Base-by-base conservation (phyloP, 1,139 yeast species). In the Hemisphaericaspora xylofermentans region DNA sequence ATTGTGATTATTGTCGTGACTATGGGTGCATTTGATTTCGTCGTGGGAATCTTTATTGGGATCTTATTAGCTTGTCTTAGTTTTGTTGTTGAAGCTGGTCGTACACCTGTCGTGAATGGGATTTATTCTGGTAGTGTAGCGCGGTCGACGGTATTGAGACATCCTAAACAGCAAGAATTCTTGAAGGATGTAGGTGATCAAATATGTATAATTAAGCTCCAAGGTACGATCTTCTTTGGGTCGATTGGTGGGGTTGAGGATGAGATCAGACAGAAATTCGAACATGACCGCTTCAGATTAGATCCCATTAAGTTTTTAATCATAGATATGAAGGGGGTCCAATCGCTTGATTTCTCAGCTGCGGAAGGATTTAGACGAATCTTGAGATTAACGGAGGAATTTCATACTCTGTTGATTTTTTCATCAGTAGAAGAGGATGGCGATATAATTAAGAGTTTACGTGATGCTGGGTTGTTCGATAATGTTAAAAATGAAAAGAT, bases 1-100 rank as follows among this genome's bases (percentile, higher is more conserved):
- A 86, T 93, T 46, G 64, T 85, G 6, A 81, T 84, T 9, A 93
- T 93, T 52, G 95, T 94, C 18, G 68, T 88, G 21, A 84, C 93
- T 0, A 93, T 94, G 98, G 98, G 98, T 3, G 84, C 86, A 2
- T 85, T 88, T 76, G 98, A 93, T 63, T 93, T 93, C 62, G 98
- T 93, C 6, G 76, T 82, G 50, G 98, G 98, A 42, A 88, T 93
- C 33, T 69, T 93, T 42, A 91, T 86, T 19, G 98, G 98, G 43
- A 86, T 93, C 32, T 69, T 93, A 35, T 71, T 93, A 43, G 98
- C 98, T 0, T 91, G 97, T 60, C 78, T 89, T 51, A 86, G 94
- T 22, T 93, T 89, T 68, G 89, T 93, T 15, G 85, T 91, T 38
- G 95, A 88, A 51, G 95, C 96, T 9, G 91, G 96, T 2, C 78